Conservation (phyloP, 768 basidiomycete genomes). For the Boletus sp. region DNA sequence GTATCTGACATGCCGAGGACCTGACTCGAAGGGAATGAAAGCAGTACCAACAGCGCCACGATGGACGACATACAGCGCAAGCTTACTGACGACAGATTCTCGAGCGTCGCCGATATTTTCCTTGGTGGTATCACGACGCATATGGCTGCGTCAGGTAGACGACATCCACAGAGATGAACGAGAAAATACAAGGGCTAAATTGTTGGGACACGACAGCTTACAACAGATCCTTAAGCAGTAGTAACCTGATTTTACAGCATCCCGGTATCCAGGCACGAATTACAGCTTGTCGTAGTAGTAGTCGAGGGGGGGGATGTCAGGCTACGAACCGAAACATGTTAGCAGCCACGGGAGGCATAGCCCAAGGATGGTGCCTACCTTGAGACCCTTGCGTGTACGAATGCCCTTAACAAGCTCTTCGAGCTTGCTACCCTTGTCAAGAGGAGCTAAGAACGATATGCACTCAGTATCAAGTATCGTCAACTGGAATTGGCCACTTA, state of each 20-base stretch:
- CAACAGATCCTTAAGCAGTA: slow-evolving; percentile 9
- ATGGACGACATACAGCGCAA: not conserved
- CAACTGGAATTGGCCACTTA: slow-evolving; percentile 36
- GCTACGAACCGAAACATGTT: slow-evolving; percentile 40
- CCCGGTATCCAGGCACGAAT: slow-evolving; percentile 16
- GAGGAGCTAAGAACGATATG: slow-evolving; percentile 43
- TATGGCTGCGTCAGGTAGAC: not conserved
- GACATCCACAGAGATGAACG: not conserved
- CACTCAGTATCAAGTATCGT: not conserved
- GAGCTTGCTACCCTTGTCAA: slow-evolving; percentile 90
- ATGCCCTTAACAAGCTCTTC: slow-evolving; percentile 80
- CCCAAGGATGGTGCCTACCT: slow-evolving; percentile 43
- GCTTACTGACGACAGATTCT: not conserved
- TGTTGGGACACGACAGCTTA: slow-evolving; percentile 17
- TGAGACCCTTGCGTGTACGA: slow-evolving; percentile 93
- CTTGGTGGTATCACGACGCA: not conserved
- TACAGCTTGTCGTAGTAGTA: slow-evolving; percentile 93
- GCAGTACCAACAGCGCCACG: not conserved
- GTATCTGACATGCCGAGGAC: not conserved
- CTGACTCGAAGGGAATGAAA: not conserved
- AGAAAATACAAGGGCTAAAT: slow-evolving; percentile 14
- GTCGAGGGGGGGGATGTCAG: slow-evolving; percentile 84
- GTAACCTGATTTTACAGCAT: slow-evolving; percentile 7
- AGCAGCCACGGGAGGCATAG: not conserved
- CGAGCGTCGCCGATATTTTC: not conserved